Percentiles rank a stretch among this genome's conserved stretches.
phyloP scores from a whole-genome alignment of 768 basidiomycete genomes.

The Suillus brevipes region DNA sequence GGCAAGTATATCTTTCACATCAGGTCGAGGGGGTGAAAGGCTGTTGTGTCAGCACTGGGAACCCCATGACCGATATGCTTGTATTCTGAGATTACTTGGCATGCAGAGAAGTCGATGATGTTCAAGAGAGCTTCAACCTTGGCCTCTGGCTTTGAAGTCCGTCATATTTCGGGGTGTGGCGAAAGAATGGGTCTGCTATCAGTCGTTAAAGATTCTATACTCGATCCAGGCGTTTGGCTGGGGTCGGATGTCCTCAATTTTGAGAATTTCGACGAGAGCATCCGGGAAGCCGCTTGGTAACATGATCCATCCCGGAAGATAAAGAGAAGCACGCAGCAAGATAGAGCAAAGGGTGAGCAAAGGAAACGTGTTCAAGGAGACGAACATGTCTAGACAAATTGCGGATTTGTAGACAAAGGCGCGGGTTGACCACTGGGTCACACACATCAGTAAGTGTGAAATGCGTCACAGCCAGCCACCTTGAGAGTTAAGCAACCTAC shows the following conservation, averaged over 20 bases:
- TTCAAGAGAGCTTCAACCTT: background rate
- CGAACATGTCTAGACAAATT: constrained; percentile 59
- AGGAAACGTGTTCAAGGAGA: constrained; percentile 54
- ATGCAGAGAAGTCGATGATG: background rate
- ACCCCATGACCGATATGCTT: no score
- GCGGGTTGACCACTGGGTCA: constrained; percentile 69
- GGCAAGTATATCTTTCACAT: constrained; percentile 6
- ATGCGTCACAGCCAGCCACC: constrained; percentile 12
- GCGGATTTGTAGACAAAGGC: constrained; percentile 75
- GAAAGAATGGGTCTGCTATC: no score
- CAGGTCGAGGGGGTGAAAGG: constrained; percentile 6
- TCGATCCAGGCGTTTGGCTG: no score
- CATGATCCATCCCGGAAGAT: no score
- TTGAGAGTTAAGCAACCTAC: constrained; percentile 40
- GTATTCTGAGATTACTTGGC: background rate
- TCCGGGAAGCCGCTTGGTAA: no score
- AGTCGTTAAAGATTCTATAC: no score
- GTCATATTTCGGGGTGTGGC: background rate
- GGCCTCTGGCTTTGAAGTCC: background rate
- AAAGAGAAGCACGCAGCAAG: constrained; percentile 55
- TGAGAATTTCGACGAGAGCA: no score
- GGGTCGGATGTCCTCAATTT: no score
- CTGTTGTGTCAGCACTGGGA: no score
- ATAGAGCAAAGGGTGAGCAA: constrained; percentile 64
- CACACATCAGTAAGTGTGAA: constrained; percentile 49